Evolutionary conservation across 305 asterid genomes (phyloP).

Genomic region (Solanum aculeatissimum): DNA sequence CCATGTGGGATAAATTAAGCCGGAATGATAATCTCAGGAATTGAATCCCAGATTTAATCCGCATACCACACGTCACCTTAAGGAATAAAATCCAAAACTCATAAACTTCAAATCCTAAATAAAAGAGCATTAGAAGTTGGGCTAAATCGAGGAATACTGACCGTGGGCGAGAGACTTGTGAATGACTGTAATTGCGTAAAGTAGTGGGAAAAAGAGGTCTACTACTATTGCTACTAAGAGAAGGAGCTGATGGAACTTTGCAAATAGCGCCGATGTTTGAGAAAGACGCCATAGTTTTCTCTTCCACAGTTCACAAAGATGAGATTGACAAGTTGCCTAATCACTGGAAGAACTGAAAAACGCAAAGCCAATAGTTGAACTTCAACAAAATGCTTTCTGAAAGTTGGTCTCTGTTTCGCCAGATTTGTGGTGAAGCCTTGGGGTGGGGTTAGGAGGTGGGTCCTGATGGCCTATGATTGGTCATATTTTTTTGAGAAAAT

Average conservation of each 20-base stretch:
- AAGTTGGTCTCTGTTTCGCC: background rate
- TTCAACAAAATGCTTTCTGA: background rate
- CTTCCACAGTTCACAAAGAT: background rate
- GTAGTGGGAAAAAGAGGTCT: slow-evolving; percentile 28
- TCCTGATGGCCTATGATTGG: background rate
- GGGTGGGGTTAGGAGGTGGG: background rate
- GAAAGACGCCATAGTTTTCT: slow-evolving; percentile 33
- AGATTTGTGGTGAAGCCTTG: background rate
- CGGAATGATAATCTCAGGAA: background rate
- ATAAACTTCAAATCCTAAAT: background rate
- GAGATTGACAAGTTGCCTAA: background rate
- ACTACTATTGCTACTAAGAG: background rate
- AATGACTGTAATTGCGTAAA: slow-evolving; percentile 2
- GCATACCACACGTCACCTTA: background rate
- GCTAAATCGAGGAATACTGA: slow-evolving; percentile 4
- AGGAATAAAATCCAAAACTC: background rate
- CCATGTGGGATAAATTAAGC: background rate
- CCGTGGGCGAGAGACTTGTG: slow-evolving; percentile 27
- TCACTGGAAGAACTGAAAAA: background rate
- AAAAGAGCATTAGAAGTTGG: background rate
- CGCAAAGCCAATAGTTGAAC: background rate
- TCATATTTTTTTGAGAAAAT: background rate
- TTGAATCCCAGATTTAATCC: background rate
- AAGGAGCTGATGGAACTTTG: slow-evolving; percentile 21
- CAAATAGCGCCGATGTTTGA: slow-evolving; percentile 35